phyloP scores from a whole-genome alignment of 495 filamentous ascomycete species.

The Darksidea phi region DNA sequence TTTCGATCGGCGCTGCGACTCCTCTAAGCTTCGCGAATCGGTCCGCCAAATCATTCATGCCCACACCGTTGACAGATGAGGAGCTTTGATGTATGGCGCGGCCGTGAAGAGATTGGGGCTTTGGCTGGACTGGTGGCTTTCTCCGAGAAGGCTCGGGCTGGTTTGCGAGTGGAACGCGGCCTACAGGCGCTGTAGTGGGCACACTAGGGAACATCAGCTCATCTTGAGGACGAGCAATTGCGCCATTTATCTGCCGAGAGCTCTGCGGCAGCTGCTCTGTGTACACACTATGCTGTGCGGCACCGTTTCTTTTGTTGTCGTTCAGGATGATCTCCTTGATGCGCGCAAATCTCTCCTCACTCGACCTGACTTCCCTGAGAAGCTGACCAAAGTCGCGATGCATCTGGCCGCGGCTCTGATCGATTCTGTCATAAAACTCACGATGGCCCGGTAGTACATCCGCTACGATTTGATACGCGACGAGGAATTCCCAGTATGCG shows the following conservation, averaged over 20 bases:
- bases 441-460: constrained; percentile 71
- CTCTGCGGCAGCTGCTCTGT: not conserved
- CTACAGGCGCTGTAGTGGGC: constrained; percentile 4
- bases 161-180: constrained; percentile 13
- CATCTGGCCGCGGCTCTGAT: constrained; percentile 47
- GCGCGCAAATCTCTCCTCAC: constrained; percentile 51
- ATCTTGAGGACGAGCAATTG: constrained; percentile 13
- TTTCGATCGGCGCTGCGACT: constrained; percentile 33
- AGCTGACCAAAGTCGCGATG: constrained; percentile 53
- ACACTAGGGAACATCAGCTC: constrained; percentile 33
- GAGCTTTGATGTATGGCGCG: constrained; percentile 43
- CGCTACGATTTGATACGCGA: constrained; percentile 71
- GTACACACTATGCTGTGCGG: constrained; percentile 12
- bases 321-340: constrained; percentile 68
- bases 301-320: constrained; percentile 60
- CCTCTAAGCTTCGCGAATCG: constrained; percentile 60
- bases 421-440: constrained; percentile 56
- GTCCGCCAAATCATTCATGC: constrained; percentile 50
- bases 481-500: constrained; percentile 75
- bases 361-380: constrained; percentile 42
- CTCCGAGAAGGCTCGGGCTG: constrained; percentile 25
- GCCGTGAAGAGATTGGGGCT: constrained; percentile 61
- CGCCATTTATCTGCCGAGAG: constrained; percentile 31
- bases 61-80: constrained; percentile 7
- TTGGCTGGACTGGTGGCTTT: constrained; percentile 60